Conservation (phyloP, 2,329 filamentous ascomycete species). For the Cercospora sp. region DNA sequence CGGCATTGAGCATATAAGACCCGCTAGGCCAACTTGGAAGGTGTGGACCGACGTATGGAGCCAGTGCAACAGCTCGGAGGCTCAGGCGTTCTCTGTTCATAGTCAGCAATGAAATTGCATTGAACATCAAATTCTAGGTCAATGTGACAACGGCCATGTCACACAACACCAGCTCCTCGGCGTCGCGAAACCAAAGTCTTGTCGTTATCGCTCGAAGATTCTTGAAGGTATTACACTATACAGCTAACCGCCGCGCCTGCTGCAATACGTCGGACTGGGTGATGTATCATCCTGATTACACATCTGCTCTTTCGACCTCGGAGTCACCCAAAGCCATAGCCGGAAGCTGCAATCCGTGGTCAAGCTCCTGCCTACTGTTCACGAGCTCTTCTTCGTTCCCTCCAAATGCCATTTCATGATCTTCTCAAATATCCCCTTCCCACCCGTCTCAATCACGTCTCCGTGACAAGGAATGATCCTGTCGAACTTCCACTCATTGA, state of each 20-base stretch:
- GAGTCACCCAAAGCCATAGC: background rate
- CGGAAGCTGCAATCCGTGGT: background rate
- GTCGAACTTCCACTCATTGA: conserved; percentile 80
- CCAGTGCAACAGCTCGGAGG: background rate
- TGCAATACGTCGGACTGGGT: background rate
- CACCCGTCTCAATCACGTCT: conserved; percentile 75
- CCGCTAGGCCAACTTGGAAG: background rate
- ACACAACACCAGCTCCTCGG: background rate
- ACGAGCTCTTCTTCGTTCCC: conserved; percentile 39
- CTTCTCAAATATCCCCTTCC: conserved; percentile 73
- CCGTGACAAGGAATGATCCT: conserved; percentile 90
- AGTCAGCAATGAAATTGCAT: background rate
- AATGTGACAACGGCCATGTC: background rate
- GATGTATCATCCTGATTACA: background rate
- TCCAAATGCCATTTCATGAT: conserved; percentile 82
- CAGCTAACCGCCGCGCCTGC: background rate
- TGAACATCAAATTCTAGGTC: background rate
- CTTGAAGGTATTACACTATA: background rate
- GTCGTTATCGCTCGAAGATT: background rate
- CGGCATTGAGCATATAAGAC: background rate
- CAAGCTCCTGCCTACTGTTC: background rate
- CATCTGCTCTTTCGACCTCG: background rate
- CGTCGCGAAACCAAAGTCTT: background rate
- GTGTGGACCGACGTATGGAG: background rate
- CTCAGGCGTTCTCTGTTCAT: background rate